Evolutionary conservation across 2,329 filamentous ascomycete species (phyloP), one percentile per base, ranked within the genome.

Genomic region (Xylaria sp.): DNA sequence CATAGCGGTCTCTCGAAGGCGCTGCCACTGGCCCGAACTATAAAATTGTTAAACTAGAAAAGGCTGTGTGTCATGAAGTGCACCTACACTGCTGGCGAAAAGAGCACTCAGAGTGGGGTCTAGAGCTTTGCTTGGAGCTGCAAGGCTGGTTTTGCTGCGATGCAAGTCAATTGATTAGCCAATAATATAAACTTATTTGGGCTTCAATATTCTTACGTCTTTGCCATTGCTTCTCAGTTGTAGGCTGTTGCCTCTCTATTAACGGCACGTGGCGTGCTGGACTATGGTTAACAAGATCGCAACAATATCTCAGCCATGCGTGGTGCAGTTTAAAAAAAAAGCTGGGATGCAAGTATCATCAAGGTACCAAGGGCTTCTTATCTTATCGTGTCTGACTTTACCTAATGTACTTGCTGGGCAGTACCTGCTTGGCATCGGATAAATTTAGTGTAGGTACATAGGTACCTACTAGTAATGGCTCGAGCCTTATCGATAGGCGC

Each of bases 51-150:
- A 69, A 2, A 27, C 10, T 7, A 50, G 22, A 22, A 13, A 65
- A 45, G 29, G 25, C 17, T 63, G 55, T 44, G 49, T 50, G 56
- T 59, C 50, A 59, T 29, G 27, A 62, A 69, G 7, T 50, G 44
- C 15, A 85, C 89, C 81, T 85, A 93, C 91, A 83, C 91, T 93
- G 64, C 85, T 83, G 64, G 89, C 85, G 80, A 94, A 94, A 44
- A 94, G 84, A 68, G 90, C 89, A 74, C 89, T 85, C 71, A 94
- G 82, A 63, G 84, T 81, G 77, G 91, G 90, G 82, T 94, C 91
- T 67, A 93, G 83, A 66, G 84, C 83, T 77, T 86, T 86, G 63
- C 81, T 79, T 39, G 83, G 79, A 68, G 81, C 82, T 58, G 78
- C 71, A 67, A 87, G 73, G 63, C 74, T 72, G 51, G 76, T 73